Conservation (phyloP, 805 yeast species). For the Lipomyces yamadae region DNA sequence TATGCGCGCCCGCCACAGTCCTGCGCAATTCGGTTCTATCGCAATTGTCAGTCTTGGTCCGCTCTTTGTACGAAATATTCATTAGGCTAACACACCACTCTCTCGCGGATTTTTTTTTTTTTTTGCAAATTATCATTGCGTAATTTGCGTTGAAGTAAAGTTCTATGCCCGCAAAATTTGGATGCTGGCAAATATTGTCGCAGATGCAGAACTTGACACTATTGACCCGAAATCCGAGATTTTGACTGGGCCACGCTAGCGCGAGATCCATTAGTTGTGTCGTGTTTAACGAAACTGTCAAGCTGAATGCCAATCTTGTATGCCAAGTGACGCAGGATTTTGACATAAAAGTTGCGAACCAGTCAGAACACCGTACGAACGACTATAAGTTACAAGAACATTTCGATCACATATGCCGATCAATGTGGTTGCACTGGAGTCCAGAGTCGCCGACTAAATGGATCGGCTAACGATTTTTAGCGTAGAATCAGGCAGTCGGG, state of each 20-base stretch:
- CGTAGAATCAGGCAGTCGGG: constrained; percentile 11
- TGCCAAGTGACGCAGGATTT: constrained; percentile 21
- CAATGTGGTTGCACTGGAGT: constrained; percentile 30
- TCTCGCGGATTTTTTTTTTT: constrained; percentile 25
- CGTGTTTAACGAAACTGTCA: constrained; percentile 32
- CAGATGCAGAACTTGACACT: constrained; percentile 16
- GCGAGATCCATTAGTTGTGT: constrained; percentile 20
- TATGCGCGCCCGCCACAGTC: too few species aligned
- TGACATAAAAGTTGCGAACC: constrained; percentile 12
- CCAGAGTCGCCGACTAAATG: constrained; percentile 26
- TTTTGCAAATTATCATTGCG: constrained; percentile 26
- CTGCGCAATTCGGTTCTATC: too few species aligned
- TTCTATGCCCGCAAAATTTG: constrained; percentile 30
- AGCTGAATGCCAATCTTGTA: constrained; percentile 20
- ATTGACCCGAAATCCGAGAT: constrained; percentile 15
- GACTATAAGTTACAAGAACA: neutral
- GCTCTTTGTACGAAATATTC: constrained; percentile 10
- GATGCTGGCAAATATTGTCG: constrained; percentile 22
- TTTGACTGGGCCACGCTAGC: constrained; percentile 25
- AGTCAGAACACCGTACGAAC: neutral
- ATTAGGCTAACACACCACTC: neutral
- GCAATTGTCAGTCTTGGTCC: constrained; percentile 14
- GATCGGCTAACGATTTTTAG: constrained; percentile 26
- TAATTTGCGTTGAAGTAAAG: constrained; percentile 29
- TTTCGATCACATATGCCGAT: constrained; percentile 12